Percentiles rank a stretch among this genome's conserved stretches.
Evolutionary conservation across 768 basidiomycete genomes (phyloP).

Genomic region (Suillus weaverae): DNA sequence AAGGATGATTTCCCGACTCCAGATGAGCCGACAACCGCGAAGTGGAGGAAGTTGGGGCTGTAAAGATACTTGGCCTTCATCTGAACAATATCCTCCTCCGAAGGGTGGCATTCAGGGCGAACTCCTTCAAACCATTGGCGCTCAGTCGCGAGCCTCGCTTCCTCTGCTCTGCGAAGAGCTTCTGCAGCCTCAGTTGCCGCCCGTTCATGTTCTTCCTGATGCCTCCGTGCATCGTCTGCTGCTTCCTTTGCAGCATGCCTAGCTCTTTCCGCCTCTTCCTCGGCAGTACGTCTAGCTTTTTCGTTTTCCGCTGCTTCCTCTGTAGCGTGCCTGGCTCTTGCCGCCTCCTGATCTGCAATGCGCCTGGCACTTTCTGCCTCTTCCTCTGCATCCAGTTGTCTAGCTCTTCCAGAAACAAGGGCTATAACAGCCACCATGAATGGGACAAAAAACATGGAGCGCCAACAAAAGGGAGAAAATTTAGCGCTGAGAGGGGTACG

Average conservation of each 20-base stretch:
- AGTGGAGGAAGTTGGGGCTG: conserved; percentile 21
- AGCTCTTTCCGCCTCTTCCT: conserved; percentile 8
- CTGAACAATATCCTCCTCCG: conserved; percentile 12
- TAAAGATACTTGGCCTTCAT: neutral
- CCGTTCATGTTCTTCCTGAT: conserved; percentile 1
- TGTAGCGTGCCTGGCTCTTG: neutral
- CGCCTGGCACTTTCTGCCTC: too few relatives aligned
- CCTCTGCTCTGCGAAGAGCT: conserved; percentile 19
- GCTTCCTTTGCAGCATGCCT: neutral
- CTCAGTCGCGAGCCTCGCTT: conserved; percentile 22
- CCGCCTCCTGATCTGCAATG: neutral
- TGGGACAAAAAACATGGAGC: neutral
- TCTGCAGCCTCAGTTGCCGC: conserved; percentile 21
- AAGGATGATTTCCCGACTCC: conserved; percentile 32
- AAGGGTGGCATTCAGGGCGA: conserved; percentile 16
- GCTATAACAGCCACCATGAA: neutral
- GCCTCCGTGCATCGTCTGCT: conserved; percentile 1
- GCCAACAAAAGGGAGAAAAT: neutral
- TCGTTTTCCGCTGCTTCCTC: neutral
- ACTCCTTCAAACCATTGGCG: neutral
- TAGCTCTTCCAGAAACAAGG: neutral
- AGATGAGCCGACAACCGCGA: conserved; percentile 27
- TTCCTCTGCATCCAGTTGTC: neutral
- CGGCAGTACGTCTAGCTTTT: neutral
- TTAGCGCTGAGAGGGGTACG: neutral